phyloP scores from a whole-genome alignment of 176 grass and related monocot species.

The Lolium perenne region DNA sequence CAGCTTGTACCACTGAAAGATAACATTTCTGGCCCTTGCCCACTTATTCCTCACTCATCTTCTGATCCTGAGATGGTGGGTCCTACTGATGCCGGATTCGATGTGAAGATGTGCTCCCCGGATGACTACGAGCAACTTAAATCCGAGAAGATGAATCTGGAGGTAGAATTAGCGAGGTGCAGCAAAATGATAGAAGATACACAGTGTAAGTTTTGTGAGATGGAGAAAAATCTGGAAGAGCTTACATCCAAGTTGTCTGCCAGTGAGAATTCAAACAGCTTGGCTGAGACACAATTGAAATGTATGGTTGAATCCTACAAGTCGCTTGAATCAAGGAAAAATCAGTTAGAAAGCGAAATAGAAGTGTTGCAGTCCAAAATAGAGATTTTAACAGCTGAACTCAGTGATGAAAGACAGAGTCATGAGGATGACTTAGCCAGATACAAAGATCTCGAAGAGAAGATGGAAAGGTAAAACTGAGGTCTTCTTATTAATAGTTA shows the following conservation, averaged over 20 bases:
- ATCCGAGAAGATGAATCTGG: conserved; percentile 66
- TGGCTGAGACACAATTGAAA: conserved; percentile 91
- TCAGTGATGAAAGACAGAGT: conserved; percentile 69
- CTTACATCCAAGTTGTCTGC: conserved; percentile 75
- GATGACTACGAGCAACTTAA: conserved; percentile 81
- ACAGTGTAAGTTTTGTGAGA: conserved; percentile 65
- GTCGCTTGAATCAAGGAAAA: conserved; percentile 73
- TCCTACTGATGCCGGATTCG: conserved; percentile 49
- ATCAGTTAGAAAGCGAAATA: conserved; percentile 84
- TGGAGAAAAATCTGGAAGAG: conserved; percentile 66
- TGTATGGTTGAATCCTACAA: conserved; percentile 99
- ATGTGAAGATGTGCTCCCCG: conserved; percentile 51
- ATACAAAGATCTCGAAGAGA: conserved; percentile 83
- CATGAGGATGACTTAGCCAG: conserved; percentile 78
- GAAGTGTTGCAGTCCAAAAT: conserved; percentile 55
- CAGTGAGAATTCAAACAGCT: conserved; percentile 94
- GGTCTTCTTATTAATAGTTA: conserved; percentile 10
- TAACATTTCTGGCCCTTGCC: conserved; percentile 46
- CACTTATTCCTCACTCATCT: conserved; percentile 50
- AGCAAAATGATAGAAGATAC: conserved; percentile 71
- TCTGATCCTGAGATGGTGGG: conserved; percentile 72
- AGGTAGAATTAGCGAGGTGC: conserved; percentile 69
- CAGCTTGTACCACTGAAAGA: conserved; percentile 53
- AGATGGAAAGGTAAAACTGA: conserved; percentile 74
- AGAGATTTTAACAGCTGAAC: conserved; percentile 66